phyloP scores from a whole-genome alignment of 306 rosid genomes.

The Adenanthera pavonina region DNA sequence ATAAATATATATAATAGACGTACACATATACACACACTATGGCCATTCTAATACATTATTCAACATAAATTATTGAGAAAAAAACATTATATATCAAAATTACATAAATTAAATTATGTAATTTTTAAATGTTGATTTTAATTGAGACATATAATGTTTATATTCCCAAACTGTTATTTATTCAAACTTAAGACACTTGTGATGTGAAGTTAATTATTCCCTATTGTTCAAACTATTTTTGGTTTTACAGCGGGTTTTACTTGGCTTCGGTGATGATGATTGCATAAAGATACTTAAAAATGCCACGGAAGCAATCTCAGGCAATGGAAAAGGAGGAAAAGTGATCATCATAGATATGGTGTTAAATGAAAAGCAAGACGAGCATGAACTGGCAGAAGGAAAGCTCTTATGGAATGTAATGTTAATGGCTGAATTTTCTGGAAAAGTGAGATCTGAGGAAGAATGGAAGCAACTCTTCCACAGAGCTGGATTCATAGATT shows the following conservation, averaged over 20 bases:
- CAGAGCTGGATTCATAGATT: background rate
- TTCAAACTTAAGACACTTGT: background rate
- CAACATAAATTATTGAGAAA: background rate
- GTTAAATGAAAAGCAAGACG: background rate
- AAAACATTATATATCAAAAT: background rate
- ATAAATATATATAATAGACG: too few relatives aligned
- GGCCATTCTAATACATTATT: background rate
- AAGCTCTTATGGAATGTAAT: background rate
- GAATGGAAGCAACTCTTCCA: background rate
- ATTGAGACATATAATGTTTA: too few relatives aligned
- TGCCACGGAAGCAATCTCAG: background rate
- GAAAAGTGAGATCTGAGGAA: background rate
- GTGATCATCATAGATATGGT: background rate
- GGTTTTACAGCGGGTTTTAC: background rate
- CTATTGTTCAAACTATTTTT: background rate
- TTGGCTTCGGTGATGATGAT: background rate
- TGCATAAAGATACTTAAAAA: background rate
- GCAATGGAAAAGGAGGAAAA: background rate
- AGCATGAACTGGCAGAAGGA: background rate
- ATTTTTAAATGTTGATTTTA: too few relatives aligned
- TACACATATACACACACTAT: too few relatives aligned
- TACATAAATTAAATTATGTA: too few relatives aligned
- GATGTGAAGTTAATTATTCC: too few relatives aligned
- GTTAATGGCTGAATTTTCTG: background rate
- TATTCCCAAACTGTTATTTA: too few relatives aligned